These are phyloP conservation scores for Tylopilus felleus DNA, from an alignment of 768 basidiomycete genomes.

Conservation along the genomic window DNA sequence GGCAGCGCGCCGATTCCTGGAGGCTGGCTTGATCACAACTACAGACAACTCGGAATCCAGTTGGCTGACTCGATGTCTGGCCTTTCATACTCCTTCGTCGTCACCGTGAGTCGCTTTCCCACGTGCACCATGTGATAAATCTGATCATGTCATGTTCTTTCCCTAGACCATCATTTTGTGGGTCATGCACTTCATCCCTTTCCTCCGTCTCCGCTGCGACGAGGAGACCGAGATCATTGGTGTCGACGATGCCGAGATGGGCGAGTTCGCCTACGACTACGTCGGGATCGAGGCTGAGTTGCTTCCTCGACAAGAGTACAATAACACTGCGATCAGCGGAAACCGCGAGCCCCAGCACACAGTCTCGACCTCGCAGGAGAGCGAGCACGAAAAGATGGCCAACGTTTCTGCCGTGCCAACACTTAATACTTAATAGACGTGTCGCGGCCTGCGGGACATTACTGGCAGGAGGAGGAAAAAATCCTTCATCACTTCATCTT, in stretches of 20 bases:
- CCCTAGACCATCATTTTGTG: constrained; percentile 73
- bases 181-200: constrained; percentile 86
- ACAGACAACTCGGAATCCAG: constrained; percentile 81
- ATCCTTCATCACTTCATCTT: too few relatives aligned
- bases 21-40: constrained; percentile 86
- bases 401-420: constrained; percentile 3
- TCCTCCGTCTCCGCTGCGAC: constrained; percentile 63
- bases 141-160: neutral
- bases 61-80: constrained; percentile 70
- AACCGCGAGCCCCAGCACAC: constrained; percentile 36
- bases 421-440: neutral
- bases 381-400: constrained; percentile 25
- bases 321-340: constrained; percentile 26
- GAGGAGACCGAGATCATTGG: constrained; percentile 76
- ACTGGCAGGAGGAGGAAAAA: neutral
- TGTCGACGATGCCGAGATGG: constrained; percentile 87
- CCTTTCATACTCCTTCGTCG: constrained; percentile 66
- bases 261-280: constrained; percentile 87
- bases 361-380: constrained; percentile 23
- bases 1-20: constrained; percentile 64
- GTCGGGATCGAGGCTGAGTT: constrained; percentile 66
- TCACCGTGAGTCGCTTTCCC: constrained; percentile 53
- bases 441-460: neutral
- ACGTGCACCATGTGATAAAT: neutral
- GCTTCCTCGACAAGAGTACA: constrained; percentile 30